Evolutionary conservation across 495 filamentous ascomycete genomes (phyloP).

Genomic region (Trichoderma parareesei): DNA sequence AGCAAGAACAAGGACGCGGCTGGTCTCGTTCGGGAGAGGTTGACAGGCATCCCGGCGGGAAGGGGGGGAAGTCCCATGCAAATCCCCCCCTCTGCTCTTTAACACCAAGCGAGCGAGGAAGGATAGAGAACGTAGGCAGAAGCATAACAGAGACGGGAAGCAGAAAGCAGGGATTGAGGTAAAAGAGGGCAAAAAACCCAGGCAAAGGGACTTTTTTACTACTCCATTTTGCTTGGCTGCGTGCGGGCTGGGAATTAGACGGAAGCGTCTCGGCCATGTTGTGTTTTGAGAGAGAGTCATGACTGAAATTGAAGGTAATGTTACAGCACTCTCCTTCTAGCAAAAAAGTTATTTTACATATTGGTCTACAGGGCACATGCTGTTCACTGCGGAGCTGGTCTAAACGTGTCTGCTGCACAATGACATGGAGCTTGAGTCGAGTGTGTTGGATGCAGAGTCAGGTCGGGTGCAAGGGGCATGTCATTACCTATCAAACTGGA

Average conservation of each 20-base stretch:
- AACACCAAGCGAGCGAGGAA: neutral
- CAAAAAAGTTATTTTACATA: too few relatives aligned
- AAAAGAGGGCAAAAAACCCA: neutral
- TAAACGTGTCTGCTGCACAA: neutral
- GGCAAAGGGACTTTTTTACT: neutral
- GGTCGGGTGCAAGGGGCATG: too few relatives aligned
- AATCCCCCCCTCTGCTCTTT: neutral
- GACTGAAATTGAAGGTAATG: neutral
- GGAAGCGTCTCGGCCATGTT: slow-evolving; percentile 1
- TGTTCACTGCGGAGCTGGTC: neutral
- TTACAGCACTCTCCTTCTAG: neutral
- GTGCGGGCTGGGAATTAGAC: too few relatives aligned
- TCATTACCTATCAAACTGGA: too few relatives aligned
- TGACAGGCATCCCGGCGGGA: too few relatives aligned
- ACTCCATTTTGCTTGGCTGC: neutral
- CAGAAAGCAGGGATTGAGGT: neutral
- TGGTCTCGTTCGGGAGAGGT: too few relatives aligned
- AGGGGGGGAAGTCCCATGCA: too few relatives aligned
- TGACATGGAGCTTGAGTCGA: too few relatives aligned
- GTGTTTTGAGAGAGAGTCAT: neutral
- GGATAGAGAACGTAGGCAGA: neutral
- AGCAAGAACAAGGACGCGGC: too few relatives aligned
- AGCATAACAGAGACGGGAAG: neutral
- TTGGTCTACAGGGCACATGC: too few relatives aligned
- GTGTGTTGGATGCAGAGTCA: too few relatives aligned